Conservation (phyloP, 805 yeast species). For the Kregervanrija fluxuum region DNA sequence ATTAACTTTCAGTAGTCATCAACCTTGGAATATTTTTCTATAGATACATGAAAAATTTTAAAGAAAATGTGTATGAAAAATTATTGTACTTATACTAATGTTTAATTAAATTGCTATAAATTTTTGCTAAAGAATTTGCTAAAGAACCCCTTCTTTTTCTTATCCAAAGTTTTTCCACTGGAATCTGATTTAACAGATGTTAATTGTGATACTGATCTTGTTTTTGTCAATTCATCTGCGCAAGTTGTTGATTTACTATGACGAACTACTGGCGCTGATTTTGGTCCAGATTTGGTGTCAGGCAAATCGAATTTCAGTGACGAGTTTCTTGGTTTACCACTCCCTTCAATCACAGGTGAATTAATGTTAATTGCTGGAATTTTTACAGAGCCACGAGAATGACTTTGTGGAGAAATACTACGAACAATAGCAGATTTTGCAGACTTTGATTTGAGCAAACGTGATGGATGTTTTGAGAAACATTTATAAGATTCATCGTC, state of each 20-base stretch:
- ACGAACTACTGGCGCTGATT: too few species aligned
- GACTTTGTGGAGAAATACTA: too few species aligned
- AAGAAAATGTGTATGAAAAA: too few species aligned
- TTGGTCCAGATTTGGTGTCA: too few species aligned
- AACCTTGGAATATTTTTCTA: too few species aligned
- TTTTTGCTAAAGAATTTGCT: slow-evolving; percentile 14
- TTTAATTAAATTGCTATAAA: background rate
- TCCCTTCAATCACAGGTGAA: slow-evolving; percentile 7
- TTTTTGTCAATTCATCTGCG: too few species aligned
- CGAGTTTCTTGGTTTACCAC: slow-evolving; percentile 14
- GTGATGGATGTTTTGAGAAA: background rate
- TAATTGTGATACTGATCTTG: too few species aligned
- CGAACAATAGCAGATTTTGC: background rate
- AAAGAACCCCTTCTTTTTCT: slow-evolving; percentile 14
- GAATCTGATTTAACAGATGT: slow-evolving; percentile 1
- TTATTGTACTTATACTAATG: too few species aligned
- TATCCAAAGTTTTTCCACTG: background rate
- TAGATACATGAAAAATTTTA: too few species aligned
- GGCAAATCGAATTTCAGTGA: slow-evolving; percentile 14
- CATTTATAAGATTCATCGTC: background rate
- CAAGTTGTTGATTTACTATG: too few species aligned
- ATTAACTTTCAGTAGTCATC: too few species aligned
- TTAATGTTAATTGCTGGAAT: slow-evolving; percentile 14
- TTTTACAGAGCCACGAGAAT: too few species aligned
- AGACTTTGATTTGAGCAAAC: background rate